Percentiles rank a stretch among this genome's conserved stretches.
Conservation (phyloP, 345 rosid species). For the Salix arbutifolia region DNA sequence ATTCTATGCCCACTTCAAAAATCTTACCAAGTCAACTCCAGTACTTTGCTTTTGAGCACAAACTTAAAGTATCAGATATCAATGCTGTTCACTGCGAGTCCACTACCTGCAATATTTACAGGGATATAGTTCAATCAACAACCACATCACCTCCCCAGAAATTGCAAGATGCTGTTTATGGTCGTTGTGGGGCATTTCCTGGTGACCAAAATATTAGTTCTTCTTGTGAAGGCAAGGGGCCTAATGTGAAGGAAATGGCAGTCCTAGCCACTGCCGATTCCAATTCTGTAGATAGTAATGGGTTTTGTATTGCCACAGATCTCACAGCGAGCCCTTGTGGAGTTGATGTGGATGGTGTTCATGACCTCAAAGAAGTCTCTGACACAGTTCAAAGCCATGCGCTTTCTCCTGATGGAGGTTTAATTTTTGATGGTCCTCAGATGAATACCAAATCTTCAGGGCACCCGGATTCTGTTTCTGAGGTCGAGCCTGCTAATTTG, state of each 20-base stretch:
- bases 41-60: slow-evolving; percentile 1
- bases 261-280: background rate
- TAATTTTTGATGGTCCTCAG: background rate
- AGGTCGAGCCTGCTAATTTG: background rate
- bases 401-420: slow-evolving; percentile 4
- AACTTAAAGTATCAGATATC: background rate
- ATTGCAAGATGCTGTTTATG: background rate
- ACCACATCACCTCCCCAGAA: background rate
- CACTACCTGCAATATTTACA: background rate
- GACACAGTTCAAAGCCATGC: background rate
- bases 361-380: background rate
- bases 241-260: background rate
- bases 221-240: background rate
- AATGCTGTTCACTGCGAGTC: background rate
- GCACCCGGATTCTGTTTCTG: slow-evolving; percentile 2
- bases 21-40: background rate
- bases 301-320: background rate
- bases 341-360: background rate
- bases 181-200: background rate
- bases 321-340: background rate
- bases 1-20: background rate
- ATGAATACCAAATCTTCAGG: slow-evolving; percentile 1
- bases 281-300: background rate
- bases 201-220: background rate
- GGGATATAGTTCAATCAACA: slow-evolving; percentile 3